phyloP scores from a whole-genome alignment of 1,284 basidiomycete genomes.

The Trichosporon sp. region DNA sequence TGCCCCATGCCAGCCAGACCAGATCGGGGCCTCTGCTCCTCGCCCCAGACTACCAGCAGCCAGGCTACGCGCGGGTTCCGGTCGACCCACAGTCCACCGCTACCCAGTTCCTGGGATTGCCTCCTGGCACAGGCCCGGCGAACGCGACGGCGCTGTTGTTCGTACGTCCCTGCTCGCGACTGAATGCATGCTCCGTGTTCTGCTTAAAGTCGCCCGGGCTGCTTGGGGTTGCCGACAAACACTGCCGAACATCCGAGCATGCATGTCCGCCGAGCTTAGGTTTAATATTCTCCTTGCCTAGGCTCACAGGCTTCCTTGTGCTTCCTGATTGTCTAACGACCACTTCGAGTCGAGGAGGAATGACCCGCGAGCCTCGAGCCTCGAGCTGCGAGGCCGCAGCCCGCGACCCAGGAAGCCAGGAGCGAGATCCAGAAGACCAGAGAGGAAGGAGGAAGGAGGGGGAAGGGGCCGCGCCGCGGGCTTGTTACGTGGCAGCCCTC shows the following conservation, averaged over 20 bases:
- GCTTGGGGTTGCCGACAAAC: neutral
- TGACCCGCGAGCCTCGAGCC: neutral
- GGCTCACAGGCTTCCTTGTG: neutral
- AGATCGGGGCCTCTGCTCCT: neutral
- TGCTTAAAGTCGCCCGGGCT: neutral
- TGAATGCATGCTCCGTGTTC: neutral
- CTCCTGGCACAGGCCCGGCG: neutral
- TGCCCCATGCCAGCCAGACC: neutral
- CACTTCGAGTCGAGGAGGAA: neutral
- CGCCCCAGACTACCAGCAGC: neutral
- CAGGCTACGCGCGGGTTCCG: neutral
- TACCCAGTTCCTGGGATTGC: neutral
- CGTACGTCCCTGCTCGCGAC: neutral
- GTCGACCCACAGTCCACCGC: neutral
- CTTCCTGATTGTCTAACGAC: neutral
- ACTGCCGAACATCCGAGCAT: neutral
- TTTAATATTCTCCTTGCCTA: neutral
- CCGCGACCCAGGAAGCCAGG: neutral
- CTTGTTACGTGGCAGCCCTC: neutral
- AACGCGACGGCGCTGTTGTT: neutral
- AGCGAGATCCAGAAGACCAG: neutral
- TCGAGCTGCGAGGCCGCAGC: neutral
- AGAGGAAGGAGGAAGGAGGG: neutral
- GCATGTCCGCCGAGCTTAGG: neutral
- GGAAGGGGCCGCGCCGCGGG: neutral